Base-by-base conservation (phyloP, 441 rosid genomes). In the Capsella rubella region DNA sequence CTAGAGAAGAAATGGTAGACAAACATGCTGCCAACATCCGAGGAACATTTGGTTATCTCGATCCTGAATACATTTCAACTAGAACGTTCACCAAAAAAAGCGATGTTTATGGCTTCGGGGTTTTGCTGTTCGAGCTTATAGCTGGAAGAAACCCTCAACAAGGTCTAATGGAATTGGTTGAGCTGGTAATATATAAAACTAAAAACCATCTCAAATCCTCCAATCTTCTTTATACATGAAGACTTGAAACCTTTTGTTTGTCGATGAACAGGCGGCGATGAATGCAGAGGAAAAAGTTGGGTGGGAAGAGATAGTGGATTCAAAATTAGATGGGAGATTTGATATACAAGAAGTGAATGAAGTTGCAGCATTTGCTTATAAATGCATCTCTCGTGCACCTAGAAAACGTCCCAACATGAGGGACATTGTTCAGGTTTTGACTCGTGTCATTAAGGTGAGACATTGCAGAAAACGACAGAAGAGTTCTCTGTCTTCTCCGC, bases 31-130 rank as follows among this genome's bases (percentile, higher is more conserved):
- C 89, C 32, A 86, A 93, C 66, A 59, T 95, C 61, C 79, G 91
- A 40, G 99, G 99, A 75, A 95, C 99, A 9, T 91, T 90, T 72
- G 99, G 98, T 67, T 95, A 93, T 73, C 98, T 95, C 21, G 99
- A 95, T 81, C 99, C 99, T 1, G 98, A 95, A 65, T 95, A 95
- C 67, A 84, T 95, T 53, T 93, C 98, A 28, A 84, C 98, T 3
- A 82, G 89, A 81, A 86, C 77, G 39, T 93, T 89, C 76, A 93
- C 98, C 2, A 95, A 95, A 84, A 95, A 91, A 80, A 93, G 98
- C 39, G 99, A 95, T 49, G 98, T 95, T 64, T 95, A 93, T 69
- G 92, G 99, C 79, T 95, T 84, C 1, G 98, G 99, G 50, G 98
- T 95, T 60, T 83, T 91, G 79, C 93, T 95, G 18, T 95, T 95